Conservation (phyloP, 805 yeast genomes). For the Nakazawaea ishiwadae region DNA sequence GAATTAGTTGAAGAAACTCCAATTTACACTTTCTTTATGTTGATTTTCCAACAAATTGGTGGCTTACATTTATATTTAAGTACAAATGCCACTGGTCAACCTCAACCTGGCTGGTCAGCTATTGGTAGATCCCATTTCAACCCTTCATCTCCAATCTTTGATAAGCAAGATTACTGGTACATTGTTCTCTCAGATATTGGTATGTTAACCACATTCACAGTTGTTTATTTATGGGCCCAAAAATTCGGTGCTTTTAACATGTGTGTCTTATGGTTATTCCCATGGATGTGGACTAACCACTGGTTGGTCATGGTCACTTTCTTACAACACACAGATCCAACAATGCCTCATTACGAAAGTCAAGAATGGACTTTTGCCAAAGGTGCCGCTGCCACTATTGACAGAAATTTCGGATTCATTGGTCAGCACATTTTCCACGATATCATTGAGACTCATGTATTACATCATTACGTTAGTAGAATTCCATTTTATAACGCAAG, state of each 20-base stretch:
- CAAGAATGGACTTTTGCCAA: slow-evolving; percentile 59
- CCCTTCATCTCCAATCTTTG: slow-evolving; percentile 53
- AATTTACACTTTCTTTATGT: slow-evolving; percentile 34
- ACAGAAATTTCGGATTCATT: slow-evolving; percentile 54
- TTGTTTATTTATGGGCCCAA: slow-evolving; percentile 48
- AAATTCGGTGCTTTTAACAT: slow-evolving; percentile 44
- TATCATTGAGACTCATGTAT: slow-evolving; percentile 54
- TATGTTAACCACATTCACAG: slow-evolving; percentile 36
- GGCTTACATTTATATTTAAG: slow-evolving; percentile 48
- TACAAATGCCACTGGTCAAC: slow-evolving; percentile 56
- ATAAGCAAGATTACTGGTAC: slow-evolving; percentile 49
- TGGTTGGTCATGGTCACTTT: slow-evolving; percentile 63
- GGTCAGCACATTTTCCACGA: slow-evolving; percentile 56
- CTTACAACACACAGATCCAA: slow-evolving; percentile 58
- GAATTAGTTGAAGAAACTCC: slow-evolving; percentile 56
- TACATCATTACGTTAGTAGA: slow-evolving; percentile 51
- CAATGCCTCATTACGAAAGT: slow-evolving; percentile 54
- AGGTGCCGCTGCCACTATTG: slow-evolving; percentile 66
- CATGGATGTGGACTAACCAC: slow-evolving; percentile 57
- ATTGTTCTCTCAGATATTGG: slow-evolving; percentile 54
- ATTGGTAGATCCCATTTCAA: slow-evolving; percentile 46
- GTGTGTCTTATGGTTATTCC: slow-evolving; percentile 51
- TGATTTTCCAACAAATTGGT: slow-evolving; percentile 51
- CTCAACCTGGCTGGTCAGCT: slow-evolving; percentile 35
- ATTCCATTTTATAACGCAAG: slow-evolving; percentile 54